Percentiles rank a stretch among this genome's conserved stretches.
Conservation (phyloP, 305 asterid species). For the Striga hermonthica region DNA sequence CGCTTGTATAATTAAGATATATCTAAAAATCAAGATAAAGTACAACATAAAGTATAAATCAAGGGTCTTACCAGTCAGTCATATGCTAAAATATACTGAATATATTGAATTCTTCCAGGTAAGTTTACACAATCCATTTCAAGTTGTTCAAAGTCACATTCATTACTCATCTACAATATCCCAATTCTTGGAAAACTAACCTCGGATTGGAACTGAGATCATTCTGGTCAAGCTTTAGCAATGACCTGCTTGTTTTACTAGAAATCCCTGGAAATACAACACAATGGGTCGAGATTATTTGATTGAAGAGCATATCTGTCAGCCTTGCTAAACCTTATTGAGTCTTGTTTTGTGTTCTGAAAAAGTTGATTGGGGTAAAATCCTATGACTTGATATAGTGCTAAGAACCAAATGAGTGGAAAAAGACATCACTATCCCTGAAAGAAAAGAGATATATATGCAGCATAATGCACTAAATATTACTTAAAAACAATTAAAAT, state of each 20-base stretch:
- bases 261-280: constrained; percentile 52
- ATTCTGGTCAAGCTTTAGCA: constrained; percentile 43
- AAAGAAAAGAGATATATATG: no score
- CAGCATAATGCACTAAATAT: no score
- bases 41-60: constrained; percentile 1
- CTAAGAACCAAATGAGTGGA: no score
- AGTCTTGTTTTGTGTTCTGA: no score
- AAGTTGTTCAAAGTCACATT: constrained; percentile 19
- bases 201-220: constrained; percentile 45
- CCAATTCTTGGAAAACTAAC: constrained; percentile 39
- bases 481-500: no score
- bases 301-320: no score
- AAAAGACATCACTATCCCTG: no score
- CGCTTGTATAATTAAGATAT: constrained; percentile 90
- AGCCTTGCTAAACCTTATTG: no score
- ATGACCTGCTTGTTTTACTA: constrained; percentile 36
- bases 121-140: constrained; percentile 16
- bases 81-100: constrained; percentile 11
- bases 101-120: constrained; percentile 11
- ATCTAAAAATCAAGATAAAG: constrained; percentile 43
- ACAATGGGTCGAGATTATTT: constrained; percentile 21
- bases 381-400: no score
- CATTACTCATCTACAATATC: constrained; percentile 14
- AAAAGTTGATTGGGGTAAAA: no score
- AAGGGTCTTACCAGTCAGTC: background rate